A percentile compares a stretch with the other conserved stretches of the same genome.
These are phyloP conservation scores for Paraphaeosphaeria minitans DNA, from an alignment of 2,329 filamentous ascomycete species.

Conservation along the genomic window DNA sequence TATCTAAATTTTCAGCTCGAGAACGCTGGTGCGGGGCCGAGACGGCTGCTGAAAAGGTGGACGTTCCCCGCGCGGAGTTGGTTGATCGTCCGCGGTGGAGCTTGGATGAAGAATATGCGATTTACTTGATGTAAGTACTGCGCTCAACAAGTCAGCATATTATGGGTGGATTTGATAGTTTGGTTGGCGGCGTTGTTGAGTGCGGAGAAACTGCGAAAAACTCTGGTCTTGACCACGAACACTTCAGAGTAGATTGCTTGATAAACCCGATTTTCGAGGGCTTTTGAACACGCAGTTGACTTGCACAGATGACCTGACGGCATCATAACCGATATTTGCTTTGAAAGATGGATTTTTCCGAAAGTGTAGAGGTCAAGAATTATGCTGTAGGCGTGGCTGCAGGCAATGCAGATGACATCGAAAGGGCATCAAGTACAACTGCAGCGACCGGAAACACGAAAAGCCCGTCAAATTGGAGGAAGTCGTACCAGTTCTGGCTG, in stretches of 20 bases:
- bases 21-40: background rate
- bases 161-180: background rate
- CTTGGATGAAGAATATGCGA: background rate
- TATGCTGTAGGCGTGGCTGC: background rate
- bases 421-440: background rate
- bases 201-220: background rate
- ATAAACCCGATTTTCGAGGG: too few species aligned
- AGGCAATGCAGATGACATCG: background rate
- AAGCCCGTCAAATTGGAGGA: background rate
- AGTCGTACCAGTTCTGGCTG: conserved; percentile 10
- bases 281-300: background rate
- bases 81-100: background rate
- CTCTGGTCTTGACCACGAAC: background rate
- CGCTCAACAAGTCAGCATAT: background rate
- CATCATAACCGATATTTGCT: background rate
- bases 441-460: background rate
- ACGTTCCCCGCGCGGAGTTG: background rate
- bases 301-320: background rate
- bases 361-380: background rate
- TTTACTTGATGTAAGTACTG: background rate
- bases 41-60: background rate
- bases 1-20: background rate
- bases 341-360: background rate
- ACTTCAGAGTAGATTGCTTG: background rate
- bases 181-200: background rate